phyloP scores from a whole-genome alignment of 1,284 basidiomycete species.

The Trichosporon sp. region DNA sequence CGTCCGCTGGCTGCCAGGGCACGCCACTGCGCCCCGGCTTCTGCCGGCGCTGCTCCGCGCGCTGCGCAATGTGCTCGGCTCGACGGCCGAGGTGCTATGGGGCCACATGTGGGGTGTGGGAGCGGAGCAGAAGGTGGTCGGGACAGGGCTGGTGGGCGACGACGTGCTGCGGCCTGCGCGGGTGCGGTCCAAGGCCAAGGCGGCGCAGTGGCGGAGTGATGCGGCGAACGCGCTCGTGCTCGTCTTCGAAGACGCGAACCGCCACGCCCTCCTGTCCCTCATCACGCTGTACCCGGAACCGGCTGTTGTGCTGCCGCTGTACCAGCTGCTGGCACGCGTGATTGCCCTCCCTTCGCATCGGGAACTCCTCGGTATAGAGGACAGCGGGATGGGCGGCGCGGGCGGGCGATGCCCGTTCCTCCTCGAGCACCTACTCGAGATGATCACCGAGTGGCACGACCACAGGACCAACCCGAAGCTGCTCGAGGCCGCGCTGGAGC shows the following conservation, averaged over 20 bases:
- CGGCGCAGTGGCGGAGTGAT: slow-evolving; percentile 23
- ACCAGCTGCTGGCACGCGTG: slow-evolving; percentile 59
- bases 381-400: background rate
- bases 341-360: slow-evolving; percentile 60
- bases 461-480: slow-evolving; percentile 53
- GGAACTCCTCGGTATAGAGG: slow-evolving; percentile 48
- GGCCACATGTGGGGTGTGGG: slow-evolving; percentile 48
- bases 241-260: slow-evolving; percentile 38
- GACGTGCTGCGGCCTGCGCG: slow-evolving; percentile 18
- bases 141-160: slow-evolving; percentile 36
- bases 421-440: slow-evolving; percentile 30
- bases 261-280: slow-evolving; percentile 30
- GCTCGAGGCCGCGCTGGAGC: slow-evolving; percentile 65
- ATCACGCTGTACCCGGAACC: slow-evolving; percentile 33
- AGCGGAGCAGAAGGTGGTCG: slow-evolving; percentile 38
- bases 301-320: slow-evolving; percentile 48
- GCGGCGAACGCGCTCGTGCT: slow-evolving; percentile 24
- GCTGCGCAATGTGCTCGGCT: slow-evolving; percentile 39
- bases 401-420: slow-evolving; percentile 23
- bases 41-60: slow-evolving; percentile 37
- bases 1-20: slow-evolving; percentile 18
- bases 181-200: slow-evolving; percentile 16
- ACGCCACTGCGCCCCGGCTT: slow-evolving; percentile 12
- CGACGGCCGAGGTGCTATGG: slow-evolving; percentile 45
- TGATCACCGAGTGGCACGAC: slow-evolving; percentile 24